Evolutionary conservation across 106 monocot genomes (phyloP), one percentile per base, ranked within the genome.

Genomic region (Dendrobium huoshanense): DNA sequence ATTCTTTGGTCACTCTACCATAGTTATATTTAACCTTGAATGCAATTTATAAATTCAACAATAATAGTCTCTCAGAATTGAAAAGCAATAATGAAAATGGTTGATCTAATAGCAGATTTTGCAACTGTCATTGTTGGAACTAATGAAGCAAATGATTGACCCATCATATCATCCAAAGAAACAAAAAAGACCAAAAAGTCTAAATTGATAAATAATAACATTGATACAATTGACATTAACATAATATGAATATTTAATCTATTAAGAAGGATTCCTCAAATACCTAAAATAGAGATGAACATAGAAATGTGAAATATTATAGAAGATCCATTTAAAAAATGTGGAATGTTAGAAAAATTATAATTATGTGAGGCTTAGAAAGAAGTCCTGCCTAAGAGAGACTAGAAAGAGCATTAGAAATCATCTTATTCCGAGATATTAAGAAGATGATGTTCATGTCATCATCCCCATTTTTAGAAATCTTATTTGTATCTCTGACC

Each of bases 321-420:
- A 51, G 51, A 51, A 51, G 51, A 51, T 51, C 51, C 51, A 51
- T 51, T 51, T 51, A 2, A 40, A 5, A n/a, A 56, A 41, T 72
- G 19, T 81, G 73, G 55, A 81, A 74, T 75, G 73, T 74, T 20
- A 55, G 73, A 74, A 37, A 81, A 81, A 81, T 81, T 73, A 31
- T 37, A 74, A 81, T 81, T 73, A 56, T 81, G 51, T 81, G 73
- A 81, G 54, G 56, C 72, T 55, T 55, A 41, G 37, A 74, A 73
- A 81, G 81, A 74, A 81, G 81, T 73, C 73, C 40, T 73, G 55
- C 48, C 41, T 81, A 54, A 74, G 49, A 72, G 41, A 80, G 80
- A 27, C 80, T 11, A 10, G 51, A 15, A 11, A 61, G 68, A 70
- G 68, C 68, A 70, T 70, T 25, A 31, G 0, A 6, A 70, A 70